Conservation (phyloP, 768 basidiomycete genomes). For the Mycena chlorophos region DNA sequence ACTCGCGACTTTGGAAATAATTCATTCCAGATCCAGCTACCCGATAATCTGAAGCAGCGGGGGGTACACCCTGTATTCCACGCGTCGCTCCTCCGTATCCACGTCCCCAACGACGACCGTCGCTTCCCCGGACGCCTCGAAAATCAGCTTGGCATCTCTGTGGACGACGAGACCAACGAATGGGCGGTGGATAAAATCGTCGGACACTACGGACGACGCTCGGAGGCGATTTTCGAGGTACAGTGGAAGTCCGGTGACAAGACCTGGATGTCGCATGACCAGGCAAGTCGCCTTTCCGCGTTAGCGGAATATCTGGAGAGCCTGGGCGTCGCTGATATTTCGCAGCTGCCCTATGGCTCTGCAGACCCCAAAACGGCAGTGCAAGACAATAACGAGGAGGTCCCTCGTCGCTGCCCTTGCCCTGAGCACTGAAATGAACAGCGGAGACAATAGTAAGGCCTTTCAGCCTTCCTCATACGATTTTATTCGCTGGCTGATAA, state of each 20-base stretch:
- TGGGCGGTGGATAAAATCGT: conserved; percentile 29
- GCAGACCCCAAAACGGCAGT: too few relatives aligned
- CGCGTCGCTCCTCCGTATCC: conserved; percentile 30
- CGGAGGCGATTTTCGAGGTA: conserved; percentile 26
- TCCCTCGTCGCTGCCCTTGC: too few relatives aligned
- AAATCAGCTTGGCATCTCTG: not conserved
- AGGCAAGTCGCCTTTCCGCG: conserved; percentile 23
- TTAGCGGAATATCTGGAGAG: conserved; percentile 31
- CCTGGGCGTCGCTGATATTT: conserved; percentile 23
- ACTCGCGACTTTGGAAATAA: conserved; percentile 12
- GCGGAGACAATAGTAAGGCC: too few relatives aligned
- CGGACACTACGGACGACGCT: conserved; percentile 22
- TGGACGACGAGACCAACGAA: not conserved
- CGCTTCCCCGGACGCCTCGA: not conserved
- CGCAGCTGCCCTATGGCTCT: not conserved
- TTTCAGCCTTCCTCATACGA: too few relatives aligned
- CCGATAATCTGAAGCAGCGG: conserved; percentile 21
- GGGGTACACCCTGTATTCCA: conserved; percentile 26
- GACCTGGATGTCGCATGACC: conserved; percentile 32
- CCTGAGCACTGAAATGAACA: too few relatives aligned
- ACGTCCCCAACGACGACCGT: conserved; percentile 35
- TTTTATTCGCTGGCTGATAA: too few relatives aligned
- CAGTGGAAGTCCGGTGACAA: conserved; percentile 31
- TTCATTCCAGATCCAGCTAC: conserved; percentile 20
- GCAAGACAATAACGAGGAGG: too few relatives aligned